A percentile compares a stretch with the other conserved stretches of the same genome.
phyloP scores from a whole-genome alignment of 129 eudicot genomes.

The Calendula officinalis region DNA sequence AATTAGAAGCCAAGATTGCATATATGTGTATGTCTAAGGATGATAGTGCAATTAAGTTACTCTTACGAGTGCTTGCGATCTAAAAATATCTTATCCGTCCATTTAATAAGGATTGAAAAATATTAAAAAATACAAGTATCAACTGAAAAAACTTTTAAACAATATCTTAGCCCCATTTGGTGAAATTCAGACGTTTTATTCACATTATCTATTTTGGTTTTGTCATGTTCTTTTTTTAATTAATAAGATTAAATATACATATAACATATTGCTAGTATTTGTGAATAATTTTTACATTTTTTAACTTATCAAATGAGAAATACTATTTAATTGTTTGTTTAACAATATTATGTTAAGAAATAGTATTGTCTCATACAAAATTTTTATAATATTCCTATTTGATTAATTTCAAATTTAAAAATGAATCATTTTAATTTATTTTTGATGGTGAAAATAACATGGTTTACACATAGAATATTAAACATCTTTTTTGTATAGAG shows the following conservation, averaged over 20 bases:
- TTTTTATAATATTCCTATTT: no score
- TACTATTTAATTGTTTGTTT: background rate
- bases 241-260: no score
- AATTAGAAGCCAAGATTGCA: constrained; percentile 4
- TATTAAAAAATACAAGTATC: background rate
- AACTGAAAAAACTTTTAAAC: background rate
- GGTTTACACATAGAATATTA: no score
- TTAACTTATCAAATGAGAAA: background rate
- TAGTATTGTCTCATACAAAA: no score
- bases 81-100: constrained; percentile 25
- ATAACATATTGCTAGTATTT: no score
- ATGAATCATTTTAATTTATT: no score
- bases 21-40: constrained; percentile 18
- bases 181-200: background rate
- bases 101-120: constrained; percentile 7
- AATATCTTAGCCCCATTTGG: background rate
- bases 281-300: background rate
- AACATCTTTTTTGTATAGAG: no score
- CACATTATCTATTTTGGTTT: no score
- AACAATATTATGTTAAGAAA: no score
- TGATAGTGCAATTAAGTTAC: constrained; percentile 20
- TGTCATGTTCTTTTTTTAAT: no score
- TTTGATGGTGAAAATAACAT: no score
- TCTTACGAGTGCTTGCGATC: constrained; percentile 25
- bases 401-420: no score